A percentile compares a stretch with the other conserved stretches of the same genome.
These are phyloP conservation scores for Coprinopsis strossmayeri DNA, from an alignment of 768 basidiomycete genomes.

Conservation along the genomic window DNA sequence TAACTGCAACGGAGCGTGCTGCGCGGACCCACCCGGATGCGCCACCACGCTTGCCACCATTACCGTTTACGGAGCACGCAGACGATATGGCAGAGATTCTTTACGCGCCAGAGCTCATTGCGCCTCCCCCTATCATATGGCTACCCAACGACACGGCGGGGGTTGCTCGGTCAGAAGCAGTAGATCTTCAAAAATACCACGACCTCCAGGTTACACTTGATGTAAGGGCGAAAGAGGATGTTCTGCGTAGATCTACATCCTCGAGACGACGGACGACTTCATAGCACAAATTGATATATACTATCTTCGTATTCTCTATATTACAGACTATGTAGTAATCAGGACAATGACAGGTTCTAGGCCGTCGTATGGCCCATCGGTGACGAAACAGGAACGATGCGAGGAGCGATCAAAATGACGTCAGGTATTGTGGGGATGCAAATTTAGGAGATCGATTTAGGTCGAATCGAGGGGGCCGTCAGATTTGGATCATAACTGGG, in stretches of 20 bases:
- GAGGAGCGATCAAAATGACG: neutral
- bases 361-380: too few relatives aligned
- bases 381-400: constrained; percentile 6
- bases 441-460: neutral
- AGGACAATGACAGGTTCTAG: neutral
- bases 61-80: constrained; percentile 69
- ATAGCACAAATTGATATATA: too few relatives aligned
- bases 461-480: too few relatives aligned
- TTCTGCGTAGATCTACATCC: constrained; percentile 28
- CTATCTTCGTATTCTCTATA: too few relatives aligned
- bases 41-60: constrained; percentile 62
- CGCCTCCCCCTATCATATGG: constrained; percentile 78
- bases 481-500: neutral
- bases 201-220: constrained; percentile 65
- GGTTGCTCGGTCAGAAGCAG: constrained; percentile 67
- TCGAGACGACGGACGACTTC: constrained; percentile 14
- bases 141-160: constrained; percentile 74
- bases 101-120: constrained; percentile 77
- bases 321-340: neutral
- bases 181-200: constrained; percentile 72
- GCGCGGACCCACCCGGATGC: constrained; percentile 74
- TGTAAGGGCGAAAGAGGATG: constrained; percentile 51
- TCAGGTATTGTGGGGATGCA: constrained; percentile 4
- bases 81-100: constrained; percentile 73
- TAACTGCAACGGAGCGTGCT: constrained; percentile 71